Base-by-base conservation (phyloP, 257 asterid species). In the Nicotiana attenuata region DNA sequence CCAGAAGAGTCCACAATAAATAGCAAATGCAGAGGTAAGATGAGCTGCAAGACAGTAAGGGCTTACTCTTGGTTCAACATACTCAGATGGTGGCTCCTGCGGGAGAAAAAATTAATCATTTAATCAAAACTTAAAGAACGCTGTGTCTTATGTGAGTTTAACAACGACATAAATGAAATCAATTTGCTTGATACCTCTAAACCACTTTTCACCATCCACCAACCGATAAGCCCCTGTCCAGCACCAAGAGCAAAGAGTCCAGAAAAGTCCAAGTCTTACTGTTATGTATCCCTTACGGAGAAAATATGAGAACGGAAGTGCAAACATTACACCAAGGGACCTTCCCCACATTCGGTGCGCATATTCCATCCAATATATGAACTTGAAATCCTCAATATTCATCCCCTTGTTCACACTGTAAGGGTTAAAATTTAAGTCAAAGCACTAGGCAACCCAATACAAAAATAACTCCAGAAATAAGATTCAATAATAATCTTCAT, bases 141-240 rank as follows among this genome's bases (percentile, higher is more conserved):
- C n/a, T 55, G 31, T 14, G 57, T 33, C 52, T 77, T 59, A 20
- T 77, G 29, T 65, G 61, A 68, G 57, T 41, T 69, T 60, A 77
- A 73, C 3, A 60, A 7, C 6, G 10, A 57, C 63, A 78, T 59
- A 65, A 53, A 81, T 19, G 20, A 69, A 71, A 61, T 22, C 63
- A 15, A 77, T 76, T 35, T 13, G 65, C 38, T 77, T 77, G 80
- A 84, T 90, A 96, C 98, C 98, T 96, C 99, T 82, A 94, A 88
- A 81, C 99, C 99, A 83, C 99, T 96, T 90, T 92, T 94, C 65
- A 96, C 98, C 98, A 94, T 96, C 99, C 99, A 96, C 99, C 99
- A 96, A 75, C 99, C 99, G 76, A 96, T 92, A 9, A 96, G 81
- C 69, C 99, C 99, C 86, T 96, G 98, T 73, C 98, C 99, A 85